Conservation (phyloP, 2,329 filamentous ascomycete species). For the Boeremia exigua region DNA sequence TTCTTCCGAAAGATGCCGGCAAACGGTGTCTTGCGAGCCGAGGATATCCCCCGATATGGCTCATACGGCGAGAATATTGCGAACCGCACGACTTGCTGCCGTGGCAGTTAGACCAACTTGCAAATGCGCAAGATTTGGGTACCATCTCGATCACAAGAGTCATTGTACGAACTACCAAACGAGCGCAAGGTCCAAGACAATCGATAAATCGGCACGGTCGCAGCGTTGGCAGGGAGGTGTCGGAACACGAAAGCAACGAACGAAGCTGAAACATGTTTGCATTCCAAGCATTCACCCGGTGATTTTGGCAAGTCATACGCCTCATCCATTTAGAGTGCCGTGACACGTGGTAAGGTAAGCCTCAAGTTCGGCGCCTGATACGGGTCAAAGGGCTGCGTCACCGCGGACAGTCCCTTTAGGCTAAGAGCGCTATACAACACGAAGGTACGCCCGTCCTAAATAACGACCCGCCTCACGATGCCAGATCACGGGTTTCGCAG, state of each 20-base stretch:
- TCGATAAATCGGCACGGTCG: constrained; percentile 1
- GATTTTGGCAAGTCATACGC: constrained; percentile 38
- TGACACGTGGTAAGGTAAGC: constrained; percentile 46
- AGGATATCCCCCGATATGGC: background rate
- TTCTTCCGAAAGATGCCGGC: background rate
- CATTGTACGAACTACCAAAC: background rate
- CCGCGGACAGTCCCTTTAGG: background rate
- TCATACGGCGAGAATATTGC: background rate
- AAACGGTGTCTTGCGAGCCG: background rate
- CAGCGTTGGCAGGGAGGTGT: constrained; percentile 12
- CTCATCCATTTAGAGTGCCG: constrained; percentile 26
- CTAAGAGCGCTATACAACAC: background rate
- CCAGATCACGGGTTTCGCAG: constrained; percentile 25
- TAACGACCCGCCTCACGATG: background rate
- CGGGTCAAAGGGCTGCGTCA: constrained; percentile 10
- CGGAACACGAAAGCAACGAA: constrained; percentile 19
- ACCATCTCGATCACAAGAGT: background rate
- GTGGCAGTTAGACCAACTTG: background rate
- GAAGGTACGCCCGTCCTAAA: background rate
- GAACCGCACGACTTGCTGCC: background rate
- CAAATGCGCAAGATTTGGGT: background rate
- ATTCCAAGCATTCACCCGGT: constrained; percentile 36
- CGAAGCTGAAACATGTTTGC: constrained; percentile 38
- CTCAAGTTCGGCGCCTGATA: constrained; percentile 21
- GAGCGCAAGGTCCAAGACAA: background rate